Percentiles rank a stretch among this genome's conserved stretches.
phyloP scores from a whole-genome alignment of 176 grass and related monocot species.

The Calamus simplicifolius region DNA sequence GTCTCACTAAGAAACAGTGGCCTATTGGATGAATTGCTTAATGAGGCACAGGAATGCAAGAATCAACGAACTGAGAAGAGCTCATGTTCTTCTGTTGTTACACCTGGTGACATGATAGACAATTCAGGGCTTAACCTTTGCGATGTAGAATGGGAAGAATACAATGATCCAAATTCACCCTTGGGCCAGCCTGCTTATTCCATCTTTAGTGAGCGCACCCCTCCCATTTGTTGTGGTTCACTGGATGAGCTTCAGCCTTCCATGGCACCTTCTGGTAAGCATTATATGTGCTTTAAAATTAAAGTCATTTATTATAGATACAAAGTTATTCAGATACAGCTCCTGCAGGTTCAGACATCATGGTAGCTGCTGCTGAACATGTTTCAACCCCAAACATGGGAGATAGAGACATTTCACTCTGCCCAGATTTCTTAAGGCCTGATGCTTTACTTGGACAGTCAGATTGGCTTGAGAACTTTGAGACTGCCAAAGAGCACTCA shows the following conservation, averaged over 20 bases:
- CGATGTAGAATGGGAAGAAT: not conserved
- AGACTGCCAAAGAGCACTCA: not conserved
- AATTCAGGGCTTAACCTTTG: not conserved
- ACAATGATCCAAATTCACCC: conserved; percentile 7
- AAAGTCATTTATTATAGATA: too few species aligned
- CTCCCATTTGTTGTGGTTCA: not conserved
- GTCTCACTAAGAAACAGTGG: conserved; percentile 12
- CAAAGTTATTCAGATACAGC: not conserved
- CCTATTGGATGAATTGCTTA: conserved; percentile 22
- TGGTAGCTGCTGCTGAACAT: not conserved
- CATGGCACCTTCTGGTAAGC: conserved; percentile 24
- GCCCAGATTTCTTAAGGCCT: not conserved
- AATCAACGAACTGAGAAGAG: conserved; percentile 23
- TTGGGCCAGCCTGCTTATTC: conserved; percentile 9
- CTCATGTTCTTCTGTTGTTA: not conserved
- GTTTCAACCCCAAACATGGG: not conserved
- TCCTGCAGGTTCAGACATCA: conserved; percentile 20
- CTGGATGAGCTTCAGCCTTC: conserved; percentile 16
- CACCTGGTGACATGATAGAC: conserved; percentile 3
- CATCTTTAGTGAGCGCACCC: conserved; percentile 1
- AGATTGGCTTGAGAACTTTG: not conserved
- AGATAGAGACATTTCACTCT: not conserved
- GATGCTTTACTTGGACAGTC: conserved; percentile 13
- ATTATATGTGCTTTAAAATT: not conserved
- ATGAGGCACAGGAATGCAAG: conserved; percentile 14